Conservation (phyloP, 23 red algal species). For the Cyanidioschyzon merolae region DNA sequence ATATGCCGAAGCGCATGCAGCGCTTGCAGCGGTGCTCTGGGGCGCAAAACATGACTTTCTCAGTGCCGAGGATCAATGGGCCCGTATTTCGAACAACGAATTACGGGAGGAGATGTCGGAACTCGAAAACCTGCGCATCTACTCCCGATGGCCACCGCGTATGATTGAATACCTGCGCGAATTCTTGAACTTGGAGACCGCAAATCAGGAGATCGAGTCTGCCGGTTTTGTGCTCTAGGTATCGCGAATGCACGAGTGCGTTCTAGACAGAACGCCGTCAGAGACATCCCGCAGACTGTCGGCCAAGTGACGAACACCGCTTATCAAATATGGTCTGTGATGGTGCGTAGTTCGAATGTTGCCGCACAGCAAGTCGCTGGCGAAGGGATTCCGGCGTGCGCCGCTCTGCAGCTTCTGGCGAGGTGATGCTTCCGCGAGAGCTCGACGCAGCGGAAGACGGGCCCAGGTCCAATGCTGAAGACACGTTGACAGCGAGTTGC, state of each 20-base stretch:
- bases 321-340: not conserved
- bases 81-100: not conserved
- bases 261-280: too few species aligned
- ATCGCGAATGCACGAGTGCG: too few species aligned
- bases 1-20: slow-evolving; percentile 4
- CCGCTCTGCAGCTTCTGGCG: not conserved
- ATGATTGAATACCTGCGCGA: not conserved
- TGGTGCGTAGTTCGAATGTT: not conserved
- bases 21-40: slow-evolving; percentile 13
- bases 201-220: not conserved
- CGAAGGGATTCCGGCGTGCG: not conserved
- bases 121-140: not conserved
- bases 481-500: too few species aligned
- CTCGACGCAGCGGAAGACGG: too few species aligned
- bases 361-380: not conserved
- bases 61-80: not conserved
- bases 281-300: too few species aligned
- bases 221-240: not conserved
- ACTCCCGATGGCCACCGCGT: not conserved
- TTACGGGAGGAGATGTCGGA: not conserved
- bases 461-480: too few species aligned
- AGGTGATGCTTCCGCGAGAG: too few species aligned
- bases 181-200: not conserved
- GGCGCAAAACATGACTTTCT: slow-evolving; percentile 1
- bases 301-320: too few species aligned